Evolutionary conservation across 176 grass and related monocot species (phyloP), one percentile per base, ranked within the genome.

Genomic region (Rhynchospora tenuis): DNA sequence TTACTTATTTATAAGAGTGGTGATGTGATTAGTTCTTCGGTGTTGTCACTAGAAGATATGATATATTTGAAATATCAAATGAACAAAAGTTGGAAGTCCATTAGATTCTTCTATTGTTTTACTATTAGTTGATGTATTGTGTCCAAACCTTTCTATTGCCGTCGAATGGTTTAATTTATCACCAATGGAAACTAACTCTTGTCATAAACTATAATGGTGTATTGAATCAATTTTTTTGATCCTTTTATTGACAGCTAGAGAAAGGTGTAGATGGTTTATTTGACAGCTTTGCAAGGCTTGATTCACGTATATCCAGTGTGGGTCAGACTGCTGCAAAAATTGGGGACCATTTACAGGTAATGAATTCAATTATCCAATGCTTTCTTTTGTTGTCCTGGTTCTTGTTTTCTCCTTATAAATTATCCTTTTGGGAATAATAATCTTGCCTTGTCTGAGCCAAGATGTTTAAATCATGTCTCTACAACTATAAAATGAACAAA

Each of bases 271-370:
- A 95, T 87, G 93, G 93, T 64, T 85, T 99, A 83, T 95, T 95
- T 85, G 93, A 95, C 86, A 99, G 96, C 89, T 99, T 99, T 85
- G 88, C 86, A 68, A 93, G 96, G 85, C 82, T 99, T 68, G 96
- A 99, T 88, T 86, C 96, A 12, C 91, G 96, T 58, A 99, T 99
- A 82, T 95, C 96, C 20, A 95, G 96, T 93, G 96, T 99, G 81
- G 96, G 96, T 24, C 96, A 99, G 90, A 99, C 96, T 68, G 93
- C 93, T 88, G 96, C 96, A 16, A 99, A 99, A 93, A 99, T 99
- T 62, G 96, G 96, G 46, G 96, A 99, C 81, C 96, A 99, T 93
- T 91, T 99, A 88, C 96, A 95, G 93, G 96, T 99, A 86, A 87
- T 54, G 44, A 85, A 26, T 82, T 74, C 20, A 72, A 54, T 16